Conservation (phyloP, 352 stramenopile species). For the Globisporangium alternatum region DNA sequence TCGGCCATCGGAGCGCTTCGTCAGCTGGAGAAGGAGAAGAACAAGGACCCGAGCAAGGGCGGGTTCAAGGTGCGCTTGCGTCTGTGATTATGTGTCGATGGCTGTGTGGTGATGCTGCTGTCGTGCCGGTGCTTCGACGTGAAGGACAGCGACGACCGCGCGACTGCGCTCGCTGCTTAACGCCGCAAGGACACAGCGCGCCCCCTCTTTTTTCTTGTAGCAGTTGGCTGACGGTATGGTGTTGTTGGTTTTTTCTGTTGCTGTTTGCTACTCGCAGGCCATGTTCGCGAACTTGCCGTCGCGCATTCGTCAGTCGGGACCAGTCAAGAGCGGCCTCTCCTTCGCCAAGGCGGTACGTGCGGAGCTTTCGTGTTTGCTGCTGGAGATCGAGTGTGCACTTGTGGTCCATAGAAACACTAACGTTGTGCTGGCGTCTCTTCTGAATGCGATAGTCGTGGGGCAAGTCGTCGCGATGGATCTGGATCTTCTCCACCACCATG, state of each 20-base stretch:
- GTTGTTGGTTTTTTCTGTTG: background rate
- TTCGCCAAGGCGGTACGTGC: slow-evolving; percentile 48
- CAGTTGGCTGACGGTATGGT: background rate
- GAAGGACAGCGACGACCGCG: background rate
- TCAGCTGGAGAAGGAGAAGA: slow-evolving; percentile 85
- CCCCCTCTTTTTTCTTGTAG: background rate
- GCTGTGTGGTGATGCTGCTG: background rate
- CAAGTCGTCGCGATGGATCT: slow-evolving; percentile 67
- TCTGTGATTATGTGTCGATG: background rate
- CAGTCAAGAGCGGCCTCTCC: slow-evolving; percentile 55
- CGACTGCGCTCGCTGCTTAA: background rate
- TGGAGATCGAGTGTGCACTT: background rate
- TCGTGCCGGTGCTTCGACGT: background rate
- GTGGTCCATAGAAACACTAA: background rate
- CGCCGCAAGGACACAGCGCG: background rate
- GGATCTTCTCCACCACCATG: slow-evolving; percentile 80
- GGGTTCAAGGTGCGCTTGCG: slow-evolving; percentile 45
- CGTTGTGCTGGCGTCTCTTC: background rate
- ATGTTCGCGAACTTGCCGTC: slow-evolving; percentile 71
- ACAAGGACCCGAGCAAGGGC: slow-evolving; percentile 53
- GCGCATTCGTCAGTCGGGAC: slow-evolving; percentile 60
- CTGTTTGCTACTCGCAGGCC: slow-evolving; percentile 26
- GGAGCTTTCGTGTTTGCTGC: background rate
- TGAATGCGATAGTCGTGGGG: slow-evolving; percentile 38
- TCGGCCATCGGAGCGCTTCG: slow-evolving; percentile 79